Percentiles rank a stretch among this genome's conserved stretches.
Evolutionary conservation across 257 asterid genomes (phyloP).

Genomic region (Fraxinus cuspidata): DNA sequence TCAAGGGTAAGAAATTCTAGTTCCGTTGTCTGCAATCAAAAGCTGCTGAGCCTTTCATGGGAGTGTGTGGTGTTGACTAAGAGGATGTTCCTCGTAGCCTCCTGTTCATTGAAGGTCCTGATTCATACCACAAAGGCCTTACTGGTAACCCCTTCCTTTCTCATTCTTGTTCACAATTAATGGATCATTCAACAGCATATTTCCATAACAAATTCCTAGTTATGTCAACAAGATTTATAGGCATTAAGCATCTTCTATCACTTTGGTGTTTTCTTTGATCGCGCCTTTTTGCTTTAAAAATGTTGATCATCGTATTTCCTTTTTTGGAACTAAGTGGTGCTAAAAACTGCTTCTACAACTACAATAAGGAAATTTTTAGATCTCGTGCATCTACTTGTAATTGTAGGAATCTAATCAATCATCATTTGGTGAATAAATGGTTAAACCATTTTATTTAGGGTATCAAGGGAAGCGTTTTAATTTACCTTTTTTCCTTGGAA

Average conservation of each 20-base stretch:
- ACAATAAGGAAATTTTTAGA: no score
- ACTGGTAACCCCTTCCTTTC: conserved; percentile 51
- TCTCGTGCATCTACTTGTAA: no score
- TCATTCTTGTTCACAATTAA: not conserved
- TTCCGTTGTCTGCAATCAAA: conserved; percentile 89
- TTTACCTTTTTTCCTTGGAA: not conserved
- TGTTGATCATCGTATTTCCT: not conserved
- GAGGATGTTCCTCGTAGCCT: conserved; percentile 78
- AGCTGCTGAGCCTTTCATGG: conserved; percentile 92
- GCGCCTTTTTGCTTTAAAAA: not conserved
- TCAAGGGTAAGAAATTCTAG: conserved; percentile 73
- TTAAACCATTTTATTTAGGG: not conserved
- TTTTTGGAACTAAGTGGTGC: not conserved
- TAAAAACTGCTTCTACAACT: no score
- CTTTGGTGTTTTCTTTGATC: not conserved
- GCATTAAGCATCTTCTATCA: conserved; percentile 8
- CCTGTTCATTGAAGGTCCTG: conserved; percentile 83
- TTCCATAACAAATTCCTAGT: not conserved
- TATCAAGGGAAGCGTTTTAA: not conserved
- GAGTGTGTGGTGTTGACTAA: conserved; percentile 54
- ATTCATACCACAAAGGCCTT: conserved; percentile 82
- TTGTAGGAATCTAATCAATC: not conserved
- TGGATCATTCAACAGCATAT: not conserved
- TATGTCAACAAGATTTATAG: not conserved
- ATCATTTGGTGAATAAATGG: not conserved